Conservation (phyloP, 768 basidiomycete genomes). For the Termitomyces sp. region DNA sequence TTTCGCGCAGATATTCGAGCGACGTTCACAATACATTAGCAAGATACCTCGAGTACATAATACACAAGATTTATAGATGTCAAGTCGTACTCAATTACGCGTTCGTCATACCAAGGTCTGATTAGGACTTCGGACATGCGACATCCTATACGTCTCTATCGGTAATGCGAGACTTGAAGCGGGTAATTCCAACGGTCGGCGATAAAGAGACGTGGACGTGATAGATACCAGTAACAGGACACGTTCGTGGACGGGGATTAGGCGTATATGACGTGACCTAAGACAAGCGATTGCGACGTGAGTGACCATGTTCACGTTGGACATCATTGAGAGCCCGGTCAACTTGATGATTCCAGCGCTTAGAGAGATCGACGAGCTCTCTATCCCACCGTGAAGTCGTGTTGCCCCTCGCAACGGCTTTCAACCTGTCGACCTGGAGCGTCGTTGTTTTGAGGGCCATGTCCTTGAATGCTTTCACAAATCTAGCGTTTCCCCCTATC, state of each 20-base stretch:
- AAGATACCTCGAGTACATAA: background rate
- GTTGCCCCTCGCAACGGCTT: background rate
- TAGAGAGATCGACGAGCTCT: background rate
- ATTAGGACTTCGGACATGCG: background rate
- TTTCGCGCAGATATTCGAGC: background rate
- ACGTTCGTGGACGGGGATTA: background rate
- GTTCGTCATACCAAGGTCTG: background rate
- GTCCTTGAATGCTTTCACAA: background rate
- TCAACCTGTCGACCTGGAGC: background rate
- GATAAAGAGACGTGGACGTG: background rate
- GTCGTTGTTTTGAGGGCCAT: background rate
- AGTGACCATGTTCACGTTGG: background rate
- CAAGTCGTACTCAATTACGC: background rate
- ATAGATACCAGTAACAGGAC: background rate
- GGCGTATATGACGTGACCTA: background rate
- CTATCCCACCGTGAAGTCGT: background rate
- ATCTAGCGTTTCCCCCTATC: background rate
- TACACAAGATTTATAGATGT: background rate
- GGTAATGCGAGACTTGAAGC: background rate
- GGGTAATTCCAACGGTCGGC: background rate
- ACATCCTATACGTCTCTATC: background rate
- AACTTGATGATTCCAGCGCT: constrained; percentile 3
- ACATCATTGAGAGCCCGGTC: background rate
- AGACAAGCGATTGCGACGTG: background rate
- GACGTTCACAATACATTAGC: background rate